A percentile compares a stretch with the other conserved stretches of the same genome.
These are phyloP conservation scores for Reticulascus tulasneorum DNA, from an alignment of 2,329 filamentous ascomycete genomes.

Conservation along the genomic window DNA sequence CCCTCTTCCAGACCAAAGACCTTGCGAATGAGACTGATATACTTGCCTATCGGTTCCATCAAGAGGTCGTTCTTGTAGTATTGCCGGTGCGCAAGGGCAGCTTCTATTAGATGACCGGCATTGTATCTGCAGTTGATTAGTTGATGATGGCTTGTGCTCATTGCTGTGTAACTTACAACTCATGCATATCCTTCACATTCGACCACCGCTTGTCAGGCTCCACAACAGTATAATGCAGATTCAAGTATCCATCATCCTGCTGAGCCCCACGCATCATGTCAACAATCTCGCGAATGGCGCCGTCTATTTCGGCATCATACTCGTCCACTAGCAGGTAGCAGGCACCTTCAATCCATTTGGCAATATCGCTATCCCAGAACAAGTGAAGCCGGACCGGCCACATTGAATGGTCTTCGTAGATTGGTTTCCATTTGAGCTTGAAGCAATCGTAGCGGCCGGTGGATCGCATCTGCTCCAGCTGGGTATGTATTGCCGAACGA, in stretches of 20 bases:
- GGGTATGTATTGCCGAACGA: conserved; percentile 40
- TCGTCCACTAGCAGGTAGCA: conserved; percentile 49
- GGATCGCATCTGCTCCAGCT: conserved; percentile 47
- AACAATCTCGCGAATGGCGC: conserved; percentile 52
- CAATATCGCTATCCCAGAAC: conserved; percentile 55
- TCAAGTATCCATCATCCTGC: conserved; percentile 58
- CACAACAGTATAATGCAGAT: conserved; percentile 59
- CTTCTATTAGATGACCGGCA: conserved; percentile 59
- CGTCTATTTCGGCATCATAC: conserved; percentile 41
- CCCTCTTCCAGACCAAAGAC: conserved; percentile 46
- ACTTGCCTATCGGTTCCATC: conserved; percentile 48
- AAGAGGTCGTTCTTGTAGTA: conserved; percentile 48
- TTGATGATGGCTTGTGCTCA: conserved; percentile 4
- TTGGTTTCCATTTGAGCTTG: conserved; percentile 51
- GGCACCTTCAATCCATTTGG: conserved; percentile 60
- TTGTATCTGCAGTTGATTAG: conserved; percentile 42
- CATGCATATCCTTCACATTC: conserved; percentile 59
- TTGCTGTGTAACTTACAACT: conserved; percentile 39
- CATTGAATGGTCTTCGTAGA: conserved; percentile 43
- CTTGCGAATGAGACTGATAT: conserved; percentile 46
- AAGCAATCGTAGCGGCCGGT: conserved; percentile 57
- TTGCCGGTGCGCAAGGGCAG: conserved; percentile 51
- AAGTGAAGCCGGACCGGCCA: conserved; percentile 56
- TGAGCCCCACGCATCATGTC: conserved; percentile 54
- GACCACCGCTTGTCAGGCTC: conserved; percentile 52